Percentiles rank a stretch among this genome's conserved stretches.
Evolutionary conservation across 2,329 filamentous ascomycete species (phyloP).

Genomic region (Passalora sequoiae): DNA sequence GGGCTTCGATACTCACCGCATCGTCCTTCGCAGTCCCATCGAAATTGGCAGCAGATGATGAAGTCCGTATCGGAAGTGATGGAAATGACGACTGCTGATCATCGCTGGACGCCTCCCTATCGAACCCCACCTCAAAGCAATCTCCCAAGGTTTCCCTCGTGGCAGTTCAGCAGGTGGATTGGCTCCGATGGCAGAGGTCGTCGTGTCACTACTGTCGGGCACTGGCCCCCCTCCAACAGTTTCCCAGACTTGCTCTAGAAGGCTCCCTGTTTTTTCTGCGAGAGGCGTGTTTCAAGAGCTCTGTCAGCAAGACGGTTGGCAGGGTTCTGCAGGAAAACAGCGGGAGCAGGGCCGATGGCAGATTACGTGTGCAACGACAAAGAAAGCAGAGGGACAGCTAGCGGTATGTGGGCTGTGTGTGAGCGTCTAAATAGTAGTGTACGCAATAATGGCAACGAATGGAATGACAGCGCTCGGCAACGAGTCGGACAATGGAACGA

Average conservation of each 20-base stretch:
- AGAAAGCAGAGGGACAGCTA: background rate
- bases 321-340: no score
- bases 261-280: conserved; percentile 1
- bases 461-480: background rate
- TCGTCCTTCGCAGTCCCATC: background rate
- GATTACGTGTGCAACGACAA: conserved; percentile 1
- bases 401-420: conserved; percentile 4
- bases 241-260: no score
- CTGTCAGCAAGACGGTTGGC: background rate
- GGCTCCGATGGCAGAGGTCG: no score
- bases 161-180: no score
- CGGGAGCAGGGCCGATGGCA: background rate
- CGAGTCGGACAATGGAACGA: conserved; percentile 1
- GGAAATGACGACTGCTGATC: conserved; percentile 2
- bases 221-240: background rate
- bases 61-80: conserved; percentile 1
- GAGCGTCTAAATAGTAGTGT: background rate
- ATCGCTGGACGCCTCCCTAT: conserved; percentile 1
- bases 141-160: conserved; percentile 3
- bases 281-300: conserved; percentile 3
- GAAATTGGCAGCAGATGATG: background rate
- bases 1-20: conserved; percentile 2
- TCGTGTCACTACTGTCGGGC: background rate
- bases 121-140: conserved; percentile 4
- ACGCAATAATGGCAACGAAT: no score